Base-by-base conservation (phyloP, 2,329 filamentous ascomycete genomes). In the Scedosporium apiospermum region DNA sequence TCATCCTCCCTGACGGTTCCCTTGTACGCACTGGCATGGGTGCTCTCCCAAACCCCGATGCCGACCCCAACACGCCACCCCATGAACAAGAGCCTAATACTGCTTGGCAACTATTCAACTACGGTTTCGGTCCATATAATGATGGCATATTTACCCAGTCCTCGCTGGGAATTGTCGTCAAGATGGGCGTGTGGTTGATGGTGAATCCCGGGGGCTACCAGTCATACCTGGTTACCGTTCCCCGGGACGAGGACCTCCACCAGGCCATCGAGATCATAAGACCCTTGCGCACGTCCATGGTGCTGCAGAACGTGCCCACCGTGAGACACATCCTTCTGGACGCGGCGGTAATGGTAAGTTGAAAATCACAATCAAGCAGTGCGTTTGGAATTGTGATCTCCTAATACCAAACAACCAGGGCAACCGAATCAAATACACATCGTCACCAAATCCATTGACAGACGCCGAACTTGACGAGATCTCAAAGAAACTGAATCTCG, bases 151-250 rank as follows among this genome's bases (percentile, higher is more conserved):
- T 84, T 65, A 75, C 77, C 0, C 80, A 83, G 67, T 77, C 75
- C 21, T 82, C 78, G 63, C 73, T 82, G 12, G 81, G 80, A 38
- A 79, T 83, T 42, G 77, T 82, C 6, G 79, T 78, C 3, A 83
- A 84, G 69, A 80, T 84, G 76, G 82, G 81, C 0, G 74, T 83
- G 61, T 70, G 72, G 61, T 65, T 75, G 64, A 76, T 76, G 73
- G 75, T 74, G 5, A 71, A 69, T 12, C 69, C 72, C 2, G 68
- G 70, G 0, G 70, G 66, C 1, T 71, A 76, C 65, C 73, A 76
- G 63, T 71, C 74, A 1, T 78, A 75, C 69, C 71, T 72, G 68
- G 69, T 77, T 63, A 76, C 74, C 0, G 75, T 76, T 61, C 71
- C 72, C 30, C 69, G 67, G 49, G 74, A 75, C 26, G 69, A 71